A percentile compares a stretch with the other conserved stretches of the same genome.
Conservation (phyloP, 345 rosid species). For the Salix brachista region DNA sequence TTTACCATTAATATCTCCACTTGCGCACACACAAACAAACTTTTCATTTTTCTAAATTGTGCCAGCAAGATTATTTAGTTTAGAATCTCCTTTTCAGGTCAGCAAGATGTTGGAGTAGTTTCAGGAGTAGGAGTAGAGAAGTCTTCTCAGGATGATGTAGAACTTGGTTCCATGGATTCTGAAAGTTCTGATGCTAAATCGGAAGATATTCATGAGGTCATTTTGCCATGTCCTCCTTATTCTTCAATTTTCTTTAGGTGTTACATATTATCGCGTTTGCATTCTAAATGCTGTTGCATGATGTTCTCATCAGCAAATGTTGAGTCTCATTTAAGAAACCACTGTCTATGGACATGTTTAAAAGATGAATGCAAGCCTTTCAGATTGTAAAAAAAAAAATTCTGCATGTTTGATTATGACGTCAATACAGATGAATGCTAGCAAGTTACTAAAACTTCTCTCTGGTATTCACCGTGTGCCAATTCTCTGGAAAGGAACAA, state of each 20-base stretch:
- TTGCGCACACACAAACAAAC: not conserved
- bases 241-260: not conserved
- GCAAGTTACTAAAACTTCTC: not conserved
- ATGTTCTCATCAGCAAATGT: not conserved
- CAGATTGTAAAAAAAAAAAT: not conserved
- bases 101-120: constrained; percentile 31
- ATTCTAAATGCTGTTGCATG: not conserved
- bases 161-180: constrained; percentile 32
- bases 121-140: constrained; percentile 41
- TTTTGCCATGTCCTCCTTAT: constrained; percentile 7
- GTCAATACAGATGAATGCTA: not conserved
- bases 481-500: not conserved
- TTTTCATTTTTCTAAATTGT: constrained; percentile 19
- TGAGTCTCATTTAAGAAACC: not conserved
- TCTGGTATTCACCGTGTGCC: not conserved
- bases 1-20: not conserved
- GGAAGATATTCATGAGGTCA: constrained; percentile 47
- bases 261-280: constrained; percentile 1
- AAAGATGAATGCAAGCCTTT: not conserved
- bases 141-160: constrained; percentile 34
- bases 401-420: not conserved
- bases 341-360: not conserved
- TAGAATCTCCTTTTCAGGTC: constrained; percentile 29
- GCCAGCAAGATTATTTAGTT: constrained; percentile 5
- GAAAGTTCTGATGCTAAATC: constrained; percentile 42